Evolutionary conservation across 257 asterid species (phyloP).

Genomic region (Lavandula angustifolia): DNA sequence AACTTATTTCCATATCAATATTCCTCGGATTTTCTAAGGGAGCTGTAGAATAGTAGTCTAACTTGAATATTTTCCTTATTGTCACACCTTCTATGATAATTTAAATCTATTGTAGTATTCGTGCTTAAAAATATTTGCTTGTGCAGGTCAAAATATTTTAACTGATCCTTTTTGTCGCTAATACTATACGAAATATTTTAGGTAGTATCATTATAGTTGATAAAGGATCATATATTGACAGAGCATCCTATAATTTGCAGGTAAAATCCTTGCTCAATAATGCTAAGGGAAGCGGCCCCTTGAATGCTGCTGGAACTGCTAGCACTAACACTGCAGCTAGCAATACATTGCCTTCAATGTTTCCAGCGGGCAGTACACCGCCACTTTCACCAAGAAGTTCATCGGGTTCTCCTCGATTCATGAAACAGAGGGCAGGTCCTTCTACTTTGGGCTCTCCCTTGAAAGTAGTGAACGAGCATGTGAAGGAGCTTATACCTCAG

Average conservation of each 20-base stretch:
- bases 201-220: conserved; percentile 17
- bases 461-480: conserved; percentile 79
- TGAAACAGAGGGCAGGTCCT: conserved; percentile 85
- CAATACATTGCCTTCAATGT: conserved; percentile 92
- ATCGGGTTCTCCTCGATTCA: conserved; percentile 87
- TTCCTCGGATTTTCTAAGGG: not conserved
- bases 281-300: conserved; percentile 78
- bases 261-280: conserved; percentile 83
- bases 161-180: conserved; percentile 13
- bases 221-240: conserved; percentile 15
- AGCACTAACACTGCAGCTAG: conserved; percentile 61
- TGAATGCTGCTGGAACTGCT: conserved; percentile 63
- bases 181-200: conserved; percentile 3
- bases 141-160: conserved; percentile 18
- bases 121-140: conserved; percentile 7
- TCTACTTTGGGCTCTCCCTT: conserved; percentile 84
- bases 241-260: conserved; percentile 45
- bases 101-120: not conserved
- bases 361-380: conserved; percentile 98
- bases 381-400: conserved; percentile 99
- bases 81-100: conserved; percentile 12
- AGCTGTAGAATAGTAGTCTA: not conserved
- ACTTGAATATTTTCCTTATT: not conserved
- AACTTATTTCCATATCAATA: not conserved
- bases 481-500: conserved; percentile 95